Evolutionary conservation across 495 filamentous ascomycete genomes (phyloP), one percentile per base, ranked within the genome.

Genomic region (Pseudevernia furfuracea): DNA sequence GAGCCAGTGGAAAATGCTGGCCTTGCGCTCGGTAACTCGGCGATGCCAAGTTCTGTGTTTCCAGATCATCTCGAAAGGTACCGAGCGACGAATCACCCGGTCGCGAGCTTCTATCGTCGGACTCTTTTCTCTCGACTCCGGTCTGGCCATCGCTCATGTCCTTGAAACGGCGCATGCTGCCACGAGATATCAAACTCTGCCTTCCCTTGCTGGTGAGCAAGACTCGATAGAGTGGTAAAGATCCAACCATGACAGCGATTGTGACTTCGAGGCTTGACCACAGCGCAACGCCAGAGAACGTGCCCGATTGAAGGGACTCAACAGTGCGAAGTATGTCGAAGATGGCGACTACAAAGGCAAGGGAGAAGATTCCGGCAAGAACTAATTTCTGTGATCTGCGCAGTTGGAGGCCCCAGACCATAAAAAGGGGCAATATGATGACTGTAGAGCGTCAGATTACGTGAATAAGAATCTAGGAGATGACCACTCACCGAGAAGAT

Each of bases 241-340:
- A 67, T 6, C 41, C 60, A 21, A 67, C 57, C 19, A 59, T 64
- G 61, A 67, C 65, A 9, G 65, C 65, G 28, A 67, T 55, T 34
- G 65, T 67, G 65, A 60, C 55, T 64, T 67, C 61, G 34, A 67
- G 61, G 38, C 53, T 67, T 7, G 60, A 63, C 65, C 65, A 67
- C 25, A 67, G 55, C 39, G 65, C 65, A 38, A 63, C 55, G 37
- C 55, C 55, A 19, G 61, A 59, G 46, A 64, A 63, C 3, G 60
- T 64, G 37, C 65, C 65, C 25, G 41, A 58, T 53, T 64, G 30
- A 56, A 67, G 60, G 6, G 65, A 67, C 17, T 67, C 36, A 12
- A 67, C 61, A 10, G 65, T 67, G 28, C 65, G 60, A 28, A 67
- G 65, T 28, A 67, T 67, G 65, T 67, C 65, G 32, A 64, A 60